Evolutionary conservation across 495 filamentous ascomycete genomes (phyloP).

Genomic region (Neurospora cerealis): DNA sequence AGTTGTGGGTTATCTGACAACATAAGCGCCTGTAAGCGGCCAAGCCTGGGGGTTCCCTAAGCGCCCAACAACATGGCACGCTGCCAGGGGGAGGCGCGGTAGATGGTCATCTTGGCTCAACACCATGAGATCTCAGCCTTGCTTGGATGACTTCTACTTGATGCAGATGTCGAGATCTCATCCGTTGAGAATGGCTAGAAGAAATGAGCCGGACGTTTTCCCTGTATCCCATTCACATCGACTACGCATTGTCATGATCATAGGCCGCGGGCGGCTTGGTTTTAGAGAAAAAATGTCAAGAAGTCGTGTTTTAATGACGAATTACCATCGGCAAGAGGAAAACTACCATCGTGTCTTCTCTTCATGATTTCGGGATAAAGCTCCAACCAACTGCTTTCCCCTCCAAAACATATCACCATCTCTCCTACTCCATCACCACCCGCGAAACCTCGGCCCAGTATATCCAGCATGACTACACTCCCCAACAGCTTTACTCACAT

Average conservation of each 20-base stretch:
- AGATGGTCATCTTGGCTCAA: neutral
- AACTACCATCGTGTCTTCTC: neutral
- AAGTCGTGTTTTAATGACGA: too few relatives aligned
- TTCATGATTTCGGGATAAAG: neutral
- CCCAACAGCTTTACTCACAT: neutral
- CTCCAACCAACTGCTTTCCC: neutral
- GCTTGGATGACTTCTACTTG: too few relatives aligned
- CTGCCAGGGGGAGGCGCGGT: neutral
- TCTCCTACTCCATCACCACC: neutral
- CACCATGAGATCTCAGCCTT: neutral
- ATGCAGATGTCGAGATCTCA: too few relatives aligned
- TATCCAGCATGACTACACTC: neutral
- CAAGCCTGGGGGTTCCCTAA: neutral
- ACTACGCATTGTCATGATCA: too few relatives aligned
- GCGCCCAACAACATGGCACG: neutral
- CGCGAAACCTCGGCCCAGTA: neutral
- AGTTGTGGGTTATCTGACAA: neutral
- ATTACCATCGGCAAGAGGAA: too few relatives aligned
- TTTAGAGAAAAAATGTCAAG: too few relatives aligned
- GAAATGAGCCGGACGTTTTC: too few relatives aligned
- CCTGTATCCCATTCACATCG: too few relatives aligned
- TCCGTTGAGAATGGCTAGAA: too few relatives aligned
- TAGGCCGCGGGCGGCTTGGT: too few relatives aligned
- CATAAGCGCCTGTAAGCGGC: neutral
- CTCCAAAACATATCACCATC: neutral